phyloP scores from a whole-genome alignment of 2,329 filamentous ascomycete genomes.

The Lojkania enalia region DNA sequence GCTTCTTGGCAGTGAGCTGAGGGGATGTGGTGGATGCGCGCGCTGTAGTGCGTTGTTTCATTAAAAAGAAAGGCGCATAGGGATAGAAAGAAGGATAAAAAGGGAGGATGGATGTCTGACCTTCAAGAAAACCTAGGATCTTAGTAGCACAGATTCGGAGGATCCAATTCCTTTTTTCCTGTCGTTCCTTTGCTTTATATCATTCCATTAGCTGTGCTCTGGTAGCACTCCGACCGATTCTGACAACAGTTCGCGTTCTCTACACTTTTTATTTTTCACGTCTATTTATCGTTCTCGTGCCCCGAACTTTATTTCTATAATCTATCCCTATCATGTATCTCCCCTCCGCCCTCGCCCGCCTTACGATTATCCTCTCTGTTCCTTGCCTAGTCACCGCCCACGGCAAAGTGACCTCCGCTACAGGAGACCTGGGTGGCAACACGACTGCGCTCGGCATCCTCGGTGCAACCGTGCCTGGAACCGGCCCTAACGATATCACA shows the following conservation, averaged over 20 bases:
- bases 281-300: not conserved
- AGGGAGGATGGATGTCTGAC: not conserved
- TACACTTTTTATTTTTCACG: not conserved
- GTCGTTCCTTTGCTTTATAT: too few relatives aligned
- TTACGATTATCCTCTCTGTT: conserved; percentile 3
- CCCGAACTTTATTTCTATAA: not conserved
- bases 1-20: too few relatives aligned
- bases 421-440: conserved; percentile 48
- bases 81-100: not conserved
- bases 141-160: too few relatives aligned
- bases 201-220: not conserved
- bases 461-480: conserved; percentile 47
- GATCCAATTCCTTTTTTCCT: too few relatives aligned
- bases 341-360: not conserved
- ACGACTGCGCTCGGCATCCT: conserved; percentile 49
- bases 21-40: too few relatives aligned
- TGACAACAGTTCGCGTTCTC: not conserved
- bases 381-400: conserved; percentile 17
- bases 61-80: not conserved
- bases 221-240: not conserved
- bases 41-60: too few relatives aligned
- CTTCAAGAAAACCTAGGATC: not conserved
- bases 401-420: conserved; percentile 16
- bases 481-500: conserved; percentile 48
- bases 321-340: not conserved